These are phyloP conservation scores for Phialophora macrospora DNA, from an alignment of 2,329 filamentous ascomycete genomes.

Conservation along the genomic window DNA sequence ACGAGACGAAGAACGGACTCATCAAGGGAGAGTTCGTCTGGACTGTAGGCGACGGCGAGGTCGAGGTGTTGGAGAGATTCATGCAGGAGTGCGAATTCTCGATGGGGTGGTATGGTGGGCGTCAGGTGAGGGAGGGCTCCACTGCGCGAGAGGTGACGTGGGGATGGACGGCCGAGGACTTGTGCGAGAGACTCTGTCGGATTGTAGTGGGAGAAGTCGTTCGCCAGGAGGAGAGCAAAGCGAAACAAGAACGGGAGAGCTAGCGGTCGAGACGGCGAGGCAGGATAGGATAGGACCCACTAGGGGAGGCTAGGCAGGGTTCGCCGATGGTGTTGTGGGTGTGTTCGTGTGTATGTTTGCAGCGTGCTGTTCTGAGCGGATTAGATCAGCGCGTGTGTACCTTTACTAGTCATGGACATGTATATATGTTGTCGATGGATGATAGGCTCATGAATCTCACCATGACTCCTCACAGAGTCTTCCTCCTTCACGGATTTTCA, in stretches of 20 bases:
- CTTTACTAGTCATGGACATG: no score
- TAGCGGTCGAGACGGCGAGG: neutral
- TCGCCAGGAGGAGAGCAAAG: conserved; percentile 47
- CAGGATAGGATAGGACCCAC: neutral
- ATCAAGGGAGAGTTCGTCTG: conserved; percentile 33
- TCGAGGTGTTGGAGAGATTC: conserved; percentile 41
- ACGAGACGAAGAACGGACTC: conserved; percentile 43
- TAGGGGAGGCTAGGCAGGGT: neutral
- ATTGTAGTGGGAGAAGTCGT: conserved; percentile 55
- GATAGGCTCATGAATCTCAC: neutral
- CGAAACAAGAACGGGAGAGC: conserved; percentile 23
- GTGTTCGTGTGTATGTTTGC: neutral
- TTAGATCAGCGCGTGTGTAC: no score
- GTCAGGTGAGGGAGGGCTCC: conserved; percentile 9
- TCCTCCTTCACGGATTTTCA: no score
- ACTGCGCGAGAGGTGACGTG: conserved; percentile 39
- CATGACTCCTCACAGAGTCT: no score
- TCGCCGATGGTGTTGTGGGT: neutral
- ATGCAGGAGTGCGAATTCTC: conserved; percentile 37
- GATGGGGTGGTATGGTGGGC: conserved; percentile 23
- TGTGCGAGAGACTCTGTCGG: conserved; percentile 52
- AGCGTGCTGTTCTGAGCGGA: neutral
- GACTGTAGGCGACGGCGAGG: conserved; percentile 31
- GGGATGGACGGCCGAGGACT: conserved; percentile 51
- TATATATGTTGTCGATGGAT: no score